Evolutionary conservation across 257 asterid species (phyloP).

Genomic region (Solanum clarkiae): DNA sequence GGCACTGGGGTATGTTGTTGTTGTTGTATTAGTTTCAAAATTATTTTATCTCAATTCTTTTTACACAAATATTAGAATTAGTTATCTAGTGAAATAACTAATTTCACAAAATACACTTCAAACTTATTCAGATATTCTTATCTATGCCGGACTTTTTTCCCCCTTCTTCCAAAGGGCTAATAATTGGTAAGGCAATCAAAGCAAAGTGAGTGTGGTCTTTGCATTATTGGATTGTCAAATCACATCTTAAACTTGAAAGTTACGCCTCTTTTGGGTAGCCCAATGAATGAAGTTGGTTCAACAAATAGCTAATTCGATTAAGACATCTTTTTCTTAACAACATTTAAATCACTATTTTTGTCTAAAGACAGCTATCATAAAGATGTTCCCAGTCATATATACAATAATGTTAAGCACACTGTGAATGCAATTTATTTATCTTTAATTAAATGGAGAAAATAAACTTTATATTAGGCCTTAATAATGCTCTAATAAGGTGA

Average conservation of each 20-base stretch:
- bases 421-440: not conserved
- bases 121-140: too few species aligned
- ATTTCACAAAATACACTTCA: too few species aligned
- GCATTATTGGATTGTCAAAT: not conserved
- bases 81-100: not conserved
- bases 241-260: not conserved
- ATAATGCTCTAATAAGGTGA: too few species aligned
- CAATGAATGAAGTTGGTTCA: not conserved
- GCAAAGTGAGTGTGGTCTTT: not conserved
- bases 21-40: not conserved
- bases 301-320: not conserved
- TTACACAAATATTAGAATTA: too few species aligned
- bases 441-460: too few species aligned
- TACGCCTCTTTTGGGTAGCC: not conserved
- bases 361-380: not conserved
- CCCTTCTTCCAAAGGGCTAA: not conserved
- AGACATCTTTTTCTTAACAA: not conserved
- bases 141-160: not conserved
- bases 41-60: too few species aligned
- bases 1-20: too few species aligned
- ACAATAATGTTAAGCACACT: not conserved
- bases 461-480: too few species aligned
- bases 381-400: not conserved
- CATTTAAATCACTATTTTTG: not conserved
- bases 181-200: not conserved